Conservation (phyloP, 441 rosid species). For the Croton setiger region DNA sequence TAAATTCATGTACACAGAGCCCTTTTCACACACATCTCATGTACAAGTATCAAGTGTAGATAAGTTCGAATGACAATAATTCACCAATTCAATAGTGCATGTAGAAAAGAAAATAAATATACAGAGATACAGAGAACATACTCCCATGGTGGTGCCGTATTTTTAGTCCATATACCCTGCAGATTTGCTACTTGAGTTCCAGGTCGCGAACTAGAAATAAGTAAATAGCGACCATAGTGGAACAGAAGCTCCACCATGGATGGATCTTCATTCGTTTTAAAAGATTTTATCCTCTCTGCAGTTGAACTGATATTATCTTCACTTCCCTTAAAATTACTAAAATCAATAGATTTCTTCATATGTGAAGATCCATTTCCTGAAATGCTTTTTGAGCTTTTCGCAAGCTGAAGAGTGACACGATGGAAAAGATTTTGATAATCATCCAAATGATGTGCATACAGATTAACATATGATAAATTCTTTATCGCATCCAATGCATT, state of each 20-base stretch:
- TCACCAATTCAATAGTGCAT: not conserved
- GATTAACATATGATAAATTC: constrained; percentile 53
- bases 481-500: constrained; percentile 35
- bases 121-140: constrained; percentile 33
- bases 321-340: constrained; percentile 19
- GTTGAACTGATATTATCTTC: constrained; percentile 41
- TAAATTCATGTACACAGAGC: not conserved
- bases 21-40: not conserved
- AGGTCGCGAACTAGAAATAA: constrained; percentile 80
- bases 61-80: not conserved
- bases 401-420: constrained; percentile 71
- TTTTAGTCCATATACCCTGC: constrained; percentile 93
- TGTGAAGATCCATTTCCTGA: constrained; percentile 21
- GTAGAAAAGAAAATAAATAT: not conserved
- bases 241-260: constrained; percentile 82
- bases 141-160: constrained; percentile 93
- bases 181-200: constrained; percentile 92
- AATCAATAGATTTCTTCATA: constrained; percentile 18
- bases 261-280: constrained; percentile 77
- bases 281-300: constrained; percentile 77
- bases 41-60: too few species aligned
- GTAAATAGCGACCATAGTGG: constrained; percentile 92
- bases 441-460: constrained; percentile 59
- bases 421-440: constrained; percentile 84
- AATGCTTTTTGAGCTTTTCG: constrained; percentile 39